Conservation (phyloP, 495 filamentous ascomycete species). For the Penicillium maclennaniae region DNA sequence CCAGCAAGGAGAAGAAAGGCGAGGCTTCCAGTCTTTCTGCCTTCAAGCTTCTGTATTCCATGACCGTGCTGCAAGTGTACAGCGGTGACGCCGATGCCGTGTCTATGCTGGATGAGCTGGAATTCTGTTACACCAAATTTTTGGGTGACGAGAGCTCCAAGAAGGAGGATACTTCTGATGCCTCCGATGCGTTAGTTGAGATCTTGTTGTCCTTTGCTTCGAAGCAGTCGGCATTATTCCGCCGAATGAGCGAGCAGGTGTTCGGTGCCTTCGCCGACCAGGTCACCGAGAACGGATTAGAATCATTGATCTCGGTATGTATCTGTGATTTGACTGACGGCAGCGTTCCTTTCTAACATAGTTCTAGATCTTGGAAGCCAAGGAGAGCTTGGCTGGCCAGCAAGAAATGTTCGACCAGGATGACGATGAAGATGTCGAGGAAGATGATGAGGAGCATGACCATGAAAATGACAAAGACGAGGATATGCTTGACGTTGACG, state of each 20-base stretch:
- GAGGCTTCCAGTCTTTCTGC: constrained; percentile 46
- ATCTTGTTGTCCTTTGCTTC: constrained; percentile 83
- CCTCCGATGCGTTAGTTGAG: constrained; percentile 75
- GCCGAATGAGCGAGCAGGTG: constrained; percentile 81
- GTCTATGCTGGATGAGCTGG: constrained; percentile 68
- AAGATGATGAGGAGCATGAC: constrained; percentile 6
- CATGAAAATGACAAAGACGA: constrained; percentile 39
- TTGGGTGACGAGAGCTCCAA: constrained; percentile 45
- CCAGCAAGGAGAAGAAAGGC: constrained; percentile 53
- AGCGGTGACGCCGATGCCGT: constrained; percentile 81
- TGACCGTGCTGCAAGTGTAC: constrained; percentile 84
- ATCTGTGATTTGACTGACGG: not conserved
- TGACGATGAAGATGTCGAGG: constrained; percentile 54
- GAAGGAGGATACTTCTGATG: constrained; percentile 53
- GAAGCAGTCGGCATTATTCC: constrained; percentile 77
- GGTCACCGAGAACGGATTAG: constrained; percentile 66
- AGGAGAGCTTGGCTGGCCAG: constrained; percentile 79
- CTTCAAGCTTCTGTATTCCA: constrained; percentile 77
- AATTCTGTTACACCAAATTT: constrained; percentile 64
- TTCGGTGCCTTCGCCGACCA: constrained; percentile 73
- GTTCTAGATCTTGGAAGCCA: constrained; percentile 62
- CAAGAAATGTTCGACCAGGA: constrained; percentile 79
- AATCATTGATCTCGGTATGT: constrained; percentile 60
- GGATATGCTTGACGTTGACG: constrained; percentile 33
- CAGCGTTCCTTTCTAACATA: not conserved